These are phyloP conservation scores for Erodium maritimum DNA, from an alignment of 345 rosid species.

Conservation along the genomic window DNA sequence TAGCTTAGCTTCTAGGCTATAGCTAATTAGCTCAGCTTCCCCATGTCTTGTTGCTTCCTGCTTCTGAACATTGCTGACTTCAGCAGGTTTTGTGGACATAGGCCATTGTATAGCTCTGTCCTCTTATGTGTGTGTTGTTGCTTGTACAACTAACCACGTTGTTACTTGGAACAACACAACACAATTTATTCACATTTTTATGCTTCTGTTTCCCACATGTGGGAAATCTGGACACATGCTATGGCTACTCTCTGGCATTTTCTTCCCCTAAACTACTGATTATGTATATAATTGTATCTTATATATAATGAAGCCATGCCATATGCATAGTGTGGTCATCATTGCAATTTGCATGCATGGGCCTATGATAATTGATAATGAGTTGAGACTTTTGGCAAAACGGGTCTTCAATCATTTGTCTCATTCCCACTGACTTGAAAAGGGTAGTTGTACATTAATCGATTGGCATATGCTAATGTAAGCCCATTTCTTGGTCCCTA, in stretches of 20 bases:
- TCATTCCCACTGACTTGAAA: background rate
- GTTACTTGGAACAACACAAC: background rate
- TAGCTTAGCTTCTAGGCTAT: background rate
- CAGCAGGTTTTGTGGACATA: slow-evolving; percentile 1
- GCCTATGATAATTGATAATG: no score
- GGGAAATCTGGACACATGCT: background rate
- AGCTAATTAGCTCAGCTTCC: background rate
- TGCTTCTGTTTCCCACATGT: background rate
- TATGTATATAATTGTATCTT: background rate
- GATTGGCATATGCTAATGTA: no score
- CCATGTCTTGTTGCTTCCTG: background rate
- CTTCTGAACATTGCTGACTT: background rate
- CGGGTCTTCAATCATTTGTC: background rate
- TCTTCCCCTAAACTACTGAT: background rate
- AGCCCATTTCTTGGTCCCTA: no score
- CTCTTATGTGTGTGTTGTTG: background rate
- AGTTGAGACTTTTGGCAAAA: no score
- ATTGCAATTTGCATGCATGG: no score
- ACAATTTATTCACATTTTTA: no score
- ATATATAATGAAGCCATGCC: background rate
- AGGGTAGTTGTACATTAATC: background rate
- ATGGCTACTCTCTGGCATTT: background rate
- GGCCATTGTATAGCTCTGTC: background rate
- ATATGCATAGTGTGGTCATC: background rate
- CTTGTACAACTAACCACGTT: background rate